Evolutionary conservation across 2,329 filamentous ascomycete genomes (phyloP).

Genomic region (Epichloe sylvatica): DNA sequence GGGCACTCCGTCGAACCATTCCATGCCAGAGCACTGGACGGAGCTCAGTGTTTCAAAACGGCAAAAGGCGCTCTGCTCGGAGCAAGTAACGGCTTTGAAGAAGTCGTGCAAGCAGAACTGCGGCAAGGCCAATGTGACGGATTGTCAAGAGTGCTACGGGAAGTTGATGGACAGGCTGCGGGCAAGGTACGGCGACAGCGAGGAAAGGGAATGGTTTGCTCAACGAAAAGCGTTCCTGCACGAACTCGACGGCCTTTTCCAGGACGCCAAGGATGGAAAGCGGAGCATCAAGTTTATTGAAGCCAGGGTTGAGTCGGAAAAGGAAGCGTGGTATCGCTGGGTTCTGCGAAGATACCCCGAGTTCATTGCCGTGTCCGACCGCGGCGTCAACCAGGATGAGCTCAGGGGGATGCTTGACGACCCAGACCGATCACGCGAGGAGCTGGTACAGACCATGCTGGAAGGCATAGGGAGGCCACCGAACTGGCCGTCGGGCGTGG

Average conservation of each 20-base stretch:
- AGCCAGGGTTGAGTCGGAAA: constrained; percentile 35
- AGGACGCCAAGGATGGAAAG: constrained; percentile 30
- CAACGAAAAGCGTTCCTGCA: constrained; percentile 33
- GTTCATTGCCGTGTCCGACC: constrained; percentile 21
- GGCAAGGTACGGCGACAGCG: constrained; percentile 20
- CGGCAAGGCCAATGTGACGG: constrained; percentile 26
- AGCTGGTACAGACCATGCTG: constrained; percentile 24
- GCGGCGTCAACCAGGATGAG: constrained; percentile 17
- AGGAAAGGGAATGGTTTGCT: constrained; percentile 37
- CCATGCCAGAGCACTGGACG: constrained; percentile 26
- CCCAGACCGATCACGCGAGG: constrained; percentile 22
- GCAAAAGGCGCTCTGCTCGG: constrained; percentile 22
- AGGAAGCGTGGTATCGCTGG: constrained; percentile 39
- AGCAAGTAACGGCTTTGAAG: constrained; percentile 29
- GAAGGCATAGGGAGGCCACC: constrained; percentile 21
- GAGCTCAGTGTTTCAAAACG: constrained; percentile 21
- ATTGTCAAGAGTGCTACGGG: constrained; percentile 35
- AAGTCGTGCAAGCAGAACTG: constrained; percentile 29
- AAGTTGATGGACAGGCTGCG: constrained; percentile 33
- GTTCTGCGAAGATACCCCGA: constrained; percentile 25
- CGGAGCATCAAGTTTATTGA: constrained; percentile 33
- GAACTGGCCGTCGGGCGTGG: constrained; percentile 19
- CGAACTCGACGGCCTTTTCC: constrained; percentile 35
- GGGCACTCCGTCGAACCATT: constrained; percentile 12
- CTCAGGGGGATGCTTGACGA: constrained; percentile 23